Evolutionary conservation across 73 alveolate species (phyloP).

Genomic region (Urostyla sp.): DNA sequence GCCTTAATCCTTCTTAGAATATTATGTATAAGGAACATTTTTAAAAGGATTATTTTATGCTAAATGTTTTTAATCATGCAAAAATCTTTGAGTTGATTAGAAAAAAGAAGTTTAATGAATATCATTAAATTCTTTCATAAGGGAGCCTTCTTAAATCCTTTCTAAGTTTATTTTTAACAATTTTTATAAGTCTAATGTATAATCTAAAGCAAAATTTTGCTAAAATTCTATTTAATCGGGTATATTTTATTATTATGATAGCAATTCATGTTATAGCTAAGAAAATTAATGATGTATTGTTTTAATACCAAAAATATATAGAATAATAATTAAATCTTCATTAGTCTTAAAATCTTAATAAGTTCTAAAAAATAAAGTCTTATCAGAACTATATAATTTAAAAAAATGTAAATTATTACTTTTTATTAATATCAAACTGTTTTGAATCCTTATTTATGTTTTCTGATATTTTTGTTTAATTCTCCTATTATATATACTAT

Average conservation of each 20-base stretch:
- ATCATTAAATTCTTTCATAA: slow-evolving; percentile 2
- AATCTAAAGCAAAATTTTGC: too few species aligned
- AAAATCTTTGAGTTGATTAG: background rate
- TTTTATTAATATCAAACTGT: too few species aligned
- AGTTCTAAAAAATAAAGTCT: slow-evolving; percentile 29
- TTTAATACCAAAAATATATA: slow-evolving; percentile 6
- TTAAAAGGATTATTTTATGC: too few species aligned
- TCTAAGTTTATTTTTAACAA: slow-evolving; percentile 17
- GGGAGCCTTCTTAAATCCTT: slow-evolving; percentile 31
- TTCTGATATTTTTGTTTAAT: slow-evolving; percentile 15
- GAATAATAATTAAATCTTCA: slow-evolving; percentile 4
- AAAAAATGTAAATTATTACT: too few species aligned
- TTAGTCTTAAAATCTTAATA: slow-evolving; percentile 5
- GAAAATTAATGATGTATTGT: background rate
- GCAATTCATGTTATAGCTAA: too few species aligned
- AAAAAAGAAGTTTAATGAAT: slow-evolving; percentile 16
- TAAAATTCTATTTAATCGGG: too few species aligned
- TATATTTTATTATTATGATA: too few species aligned
- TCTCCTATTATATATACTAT: slow-evolving; percentile 11
- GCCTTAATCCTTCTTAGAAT: slow-evolving; percentile 47
- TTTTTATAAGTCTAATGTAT: background rate
- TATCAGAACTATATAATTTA: too few species aligned
- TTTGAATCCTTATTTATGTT: too few species aligned
- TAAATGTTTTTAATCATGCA: too few species aligned
- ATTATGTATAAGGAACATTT: too few species aligned